Percentiles rank a stretch among this genome's conserved stretches.
These are phyloP conservation scores for Fermentozyma sake DNA, from an alignment of 1,139 yeast genomes.

Conservation along the genomic window DNA sequence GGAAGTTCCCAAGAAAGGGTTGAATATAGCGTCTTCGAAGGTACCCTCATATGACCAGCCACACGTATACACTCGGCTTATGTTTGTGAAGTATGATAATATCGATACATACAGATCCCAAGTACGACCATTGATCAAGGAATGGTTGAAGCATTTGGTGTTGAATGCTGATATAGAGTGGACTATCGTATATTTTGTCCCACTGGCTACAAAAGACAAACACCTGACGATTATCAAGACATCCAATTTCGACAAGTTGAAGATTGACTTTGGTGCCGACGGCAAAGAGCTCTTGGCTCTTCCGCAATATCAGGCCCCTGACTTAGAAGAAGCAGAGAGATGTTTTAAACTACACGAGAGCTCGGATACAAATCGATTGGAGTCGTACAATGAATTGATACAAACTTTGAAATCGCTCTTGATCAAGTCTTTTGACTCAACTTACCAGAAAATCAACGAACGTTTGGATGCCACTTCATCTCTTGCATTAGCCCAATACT, in stretches of 20 bases:
- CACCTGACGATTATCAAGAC: slow-evolving; percentile 44
- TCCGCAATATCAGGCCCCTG: slow-evolving; percentile 5
- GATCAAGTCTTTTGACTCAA: slow-evolving; percentile 50
- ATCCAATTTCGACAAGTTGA: slow-evolving; percentile 61
- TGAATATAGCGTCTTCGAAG: no score
- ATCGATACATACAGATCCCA: slow-evolving; percentile 73
- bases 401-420: slow-evolving; percentile 48
- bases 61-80: slow-evolving; percentile 55
- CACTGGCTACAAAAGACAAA: slow-evolving; percentile 42
- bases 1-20: slow-evolving; percentile 45
- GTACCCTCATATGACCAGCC: slow-evolving; percentile 2
- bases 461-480: slow-evolving; percentile 29
- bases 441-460: slow-evolving; percentile 37
- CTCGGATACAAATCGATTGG: slow-evolving; percentile 34
- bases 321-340: slow-evolving; percentile 20
- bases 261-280: slow-evolving; percentile 54
- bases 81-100: slow-evolving; percentile 63
- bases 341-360: slow-evolving; percentile 39
- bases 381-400: slow-evolving; percentile 47
- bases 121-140: slow-evolving; percentile 74
- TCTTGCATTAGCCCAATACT: slow-evolving; percentile 12
- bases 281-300: slow-evolving; percentile 31
- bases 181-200: slow-evolving; percentile 56
- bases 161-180: slow-evolving; percentile 49
- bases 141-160: slow-evolving; percentile 66